These are phyloP conservation scores for Pterocarpus macrocarpus DNA, from an alignment of 306 rosid species.

Conservation along the genomic window DNA sequence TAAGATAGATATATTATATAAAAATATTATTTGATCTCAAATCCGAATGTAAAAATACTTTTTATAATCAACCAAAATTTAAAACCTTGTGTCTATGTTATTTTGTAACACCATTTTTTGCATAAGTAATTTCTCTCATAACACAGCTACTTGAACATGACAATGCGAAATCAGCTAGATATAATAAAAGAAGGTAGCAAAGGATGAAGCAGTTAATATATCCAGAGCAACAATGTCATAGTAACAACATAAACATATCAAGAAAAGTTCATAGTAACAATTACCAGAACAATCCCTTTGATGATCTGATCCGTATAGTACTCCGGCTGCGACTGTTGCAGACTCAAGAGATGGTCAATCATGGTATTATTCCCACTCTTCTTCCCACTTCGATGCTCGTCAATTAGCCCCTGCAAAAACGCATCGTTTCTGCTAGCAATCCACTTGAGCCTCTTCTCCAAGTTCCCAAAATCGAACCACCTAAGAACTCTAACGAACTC, in stretches of 20 bases:
- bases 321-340: constrained; percentile 44
- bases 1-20: too few species aligned
- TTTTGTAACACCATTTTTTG: too few species aligned
- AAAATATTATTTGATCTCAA: too few species aligned
- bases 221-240: not conserved
- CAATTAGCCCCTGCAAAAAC: constrained; percentile 46
- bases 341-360: constrained; percentile 43
- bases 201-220: too few species aligned
- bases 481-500: constrained; percentile 35
- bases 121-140: too few species aligned
- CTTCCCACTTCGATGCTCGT: constrained; percentile 35
- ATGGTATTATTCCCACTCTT: constrained; percentile 22
- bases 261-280: not conserved
- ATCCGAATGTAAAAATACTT: too few species aligned
- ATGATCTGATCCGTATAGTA: constrained; percentile 46
- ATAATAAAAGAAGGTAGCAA: too few species aligned
- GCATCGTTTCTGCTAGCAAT: constrained; percentile 19
- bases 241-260: too few species aligned
- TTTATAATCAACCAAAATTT: too few species aligned
- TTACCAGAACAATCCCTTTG: constrained; percentile 50
- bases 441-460: constrained; percentile 34
- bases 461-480: constrained; percentile 41
- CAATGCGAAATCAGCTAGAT: too few species aligned
- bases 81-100: too few species aligned
- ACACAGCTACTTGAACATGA: too few species aligned